Evolutionary conservation across 192 early-diverging fungal genomes (phyloP).

Genomic region (Globomyces pollinis-pini): DNA sequence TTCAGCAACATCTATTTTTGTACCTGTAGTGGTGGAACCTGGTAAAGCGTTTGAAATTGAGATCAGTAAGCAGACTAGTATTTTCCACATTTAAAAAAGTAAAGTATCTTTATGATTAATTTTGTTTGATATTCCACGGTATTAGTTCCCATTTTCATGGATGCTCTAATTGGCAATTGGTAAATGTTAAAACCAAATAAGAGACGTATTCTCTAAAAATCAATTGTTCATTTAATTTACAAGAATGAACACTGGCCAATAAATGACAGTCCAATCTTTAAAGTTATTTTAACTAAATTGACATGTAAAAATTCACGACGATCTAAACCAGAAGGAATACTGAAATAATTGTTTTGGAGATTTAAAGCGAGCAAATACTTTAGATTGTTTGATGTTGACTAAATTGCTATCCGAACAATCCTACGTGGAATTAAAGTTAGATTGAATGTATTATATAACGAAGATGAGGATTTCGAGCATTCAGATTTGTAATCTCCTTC

Average conservation of each 20-base stretch:
- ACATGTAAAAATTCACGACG: conserved; percentile 40
- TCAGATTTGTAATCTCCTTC: conserved; percentile 33
- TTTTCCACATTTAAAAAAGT: too few relatives aligned
- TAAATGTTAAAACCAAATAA: too few relatives aligned
- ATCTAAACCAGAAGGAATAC: conserved; percentile 31
- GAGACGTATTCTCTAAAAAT: too few relatives aligned
- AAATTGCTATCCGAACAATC: conserved; percentile 39
- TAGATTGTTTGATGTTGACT: conserved; percentile 23
- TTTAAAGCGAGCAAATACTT: conserved; percentile 41
- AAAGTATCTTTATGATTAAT: too few relatives aligned
- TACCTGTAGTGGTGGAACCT: too few relatives aligned
- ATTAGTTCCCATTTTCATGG: too few relatives aligned
- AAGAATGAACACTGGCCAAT: conserved; percentile 38
- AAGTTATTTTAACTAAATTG: conserved; percentile 36
- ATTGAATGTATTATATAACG: conserved; percentile 31
- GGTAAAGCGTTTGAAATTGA: too few relatives aligned
- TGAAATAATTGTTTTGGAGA: conserved; percentile 29
- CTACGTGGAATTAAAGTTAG: too few relatives aligned
- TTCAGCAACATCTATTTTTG: too few relatives aligned
- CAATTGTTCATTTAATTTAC: conserved; percentile 18
- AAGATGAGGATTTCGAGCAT: conserved; percentile 36
- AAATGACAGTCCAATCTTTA: conserved; percentile 17
- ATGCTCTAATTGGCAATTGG: too few relatives aligned
- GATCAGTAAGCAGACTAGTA: too few relatives aligned
- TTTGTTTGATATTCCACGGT: too few relatives aligned